Evolutionary conservation across 805 yeast species (phyloP).

Genomic region (Babjeviella inositovora): DNA sequence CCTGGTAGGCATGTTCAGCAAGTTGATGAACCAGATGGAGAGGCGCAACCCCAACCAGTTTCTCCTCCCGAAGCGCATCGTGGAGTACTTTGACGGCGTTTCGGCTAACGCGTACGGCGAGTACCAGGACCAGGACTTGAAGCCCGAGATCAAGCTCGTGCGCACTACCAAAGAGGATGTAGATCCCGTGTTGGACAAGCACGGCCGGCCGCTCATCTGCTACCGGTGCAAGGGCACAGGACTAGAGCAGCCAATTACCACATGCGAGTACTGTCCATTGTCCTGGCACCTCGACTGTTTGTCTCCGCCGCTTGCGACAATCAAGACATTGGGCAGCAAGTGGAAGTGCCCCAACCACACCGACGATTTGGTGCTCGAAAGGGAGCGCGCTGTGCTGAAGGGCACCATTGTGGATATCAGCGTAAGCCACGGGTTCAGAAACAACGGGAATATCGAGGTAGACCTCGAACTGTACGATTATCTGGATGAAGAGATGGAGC

Average conservation of each 20-base stretch:
- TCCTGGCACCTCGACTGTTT: slow-evolving; percentile 88
- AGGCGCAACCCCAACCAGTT: slow-evolving; percentile 51
- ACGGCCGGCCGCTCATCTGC: slow-evolving; percentile 59
- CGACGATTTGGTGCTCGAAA: slow-evolving; percentile 25
- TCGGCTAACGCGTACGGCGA: slow-evolving; percentile 53
- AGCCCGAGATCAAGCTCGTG: slow-evolving; percentile 23
- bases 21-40: slow-evolving; percentile 41
- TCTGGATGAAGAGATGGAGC: slow-evolving; percentile 9
- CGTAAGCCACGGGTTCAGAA: slow-evolving; percentile 29
- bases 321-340: slow-evolving; percentile 58
- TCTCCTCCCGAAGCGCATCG: slow-evolving; percentile 48
- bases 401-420: slow-evolving; percentile 38
- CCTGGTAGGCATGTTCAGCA: slow-evolving; percentile 30
- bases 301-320: slow-evolving; percentile 54
- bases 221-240: slow-evolving; percentile 41
- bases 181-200: slow-evolving; percentile 54
- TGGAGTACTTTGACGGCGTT: slow-evolving; percentile 64
- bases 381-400: slow-evolving; percentile 30
- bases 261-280: slow-evolving; percentile 72
- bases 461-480: slow-evolving; percentile 20
- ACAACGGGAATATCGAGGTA: slow-evolving; percentile 47
- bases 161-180: slow-evolving; percentile 29
- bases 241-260: slow-evolving; percentile 34
- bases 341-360: slow-evolving; percentile 92
- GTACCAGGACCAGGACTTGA: slow-evolving; percentile 47